Conservation (phyloP, 106 monocot genomes). For the Vanilla planifolia region DNA sequence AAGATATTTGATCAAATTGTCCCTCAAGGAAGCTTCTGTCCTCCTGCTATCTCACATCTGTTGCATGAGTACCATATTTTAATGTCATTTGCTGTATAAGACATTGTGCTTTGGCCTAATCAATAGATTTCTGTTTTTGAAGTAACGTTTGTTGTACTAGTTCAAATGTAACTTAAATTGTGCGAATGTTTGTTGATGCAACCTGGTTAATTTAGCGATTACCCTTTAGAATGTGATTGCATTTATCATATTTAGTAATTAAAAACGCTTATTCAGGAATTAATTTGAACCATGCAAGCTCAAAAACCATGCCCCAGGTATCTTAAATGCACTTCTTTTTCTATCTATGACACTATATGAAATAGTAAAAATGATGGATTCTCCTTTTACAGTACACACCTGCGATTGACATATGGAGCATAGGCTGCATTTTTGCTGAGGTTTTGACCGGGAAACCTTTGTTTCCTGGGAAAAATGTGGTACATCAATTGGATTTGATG, state of each 20-base stretch:
- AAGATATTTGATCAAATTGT: too few species aligned
- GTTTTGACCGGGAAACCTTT: conserved; percentile 87
- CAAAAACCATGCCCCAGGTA: conserved; percentile 20
- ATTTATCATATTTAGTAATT: conserved; percentile 14
- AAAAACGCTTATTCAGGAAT: conserved; percentile 45
- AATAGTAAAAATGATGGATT: conserved; percentile 4
- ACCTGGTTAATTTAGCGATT: background rate
- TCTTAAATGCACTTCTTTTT: background rate
- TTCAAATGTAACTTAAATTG: background rate
- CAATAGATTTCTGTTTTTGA: background rate
- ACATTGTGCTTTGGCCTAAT: too few species aligned
- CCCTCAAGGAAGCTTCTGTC: too few species aligned
- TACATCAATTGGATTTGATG: conserved; percentile 77
- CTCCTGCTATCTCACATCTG: too few species aligned
- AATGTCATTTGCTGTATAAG: too few species aligned
- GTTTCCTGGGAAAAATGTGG: conserved; percentile 96
- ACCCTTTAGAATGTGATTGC: background rate
- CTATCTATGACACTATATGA: background rate
- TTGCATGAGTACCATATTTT: too few species aligned
- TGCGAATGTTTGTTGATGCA: background rate
- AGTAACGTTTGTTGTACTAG: background rate
- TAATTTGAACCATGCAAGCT: conserved; percentile 29
- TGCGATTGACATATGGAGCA: conserved; percentile 96
- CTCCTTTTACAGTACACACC: conserved; percentile 70
- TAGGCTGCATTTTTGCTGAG: conserved; percentile 98